Conservation (phyloP, 2,329 filamentous ascomycete genomes). For the Neonectria neomacrospora region DNA sequence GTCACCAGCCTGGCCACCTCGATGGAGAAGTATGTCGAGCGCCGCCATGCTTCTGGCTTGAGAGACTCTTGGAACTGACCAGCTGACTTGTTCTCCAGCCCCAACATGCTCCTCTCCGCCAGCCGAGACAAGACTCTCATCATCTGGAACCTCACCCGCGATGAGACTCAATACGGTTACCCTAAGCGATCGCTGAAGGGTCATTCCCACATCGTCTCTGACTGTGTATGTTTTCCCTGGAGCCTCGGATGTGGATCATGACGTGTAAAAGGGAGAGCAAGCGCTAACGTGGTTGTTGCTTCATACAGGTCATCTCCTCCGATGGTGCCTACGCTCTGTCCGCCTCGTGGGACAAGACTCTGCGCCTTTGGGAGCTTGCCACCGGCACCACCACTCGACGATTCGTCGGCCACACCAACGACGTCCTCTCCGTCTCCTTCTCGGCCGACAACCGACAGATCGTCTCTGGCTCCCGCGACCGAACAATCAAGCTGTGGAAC, state of each 20-base stretch:
- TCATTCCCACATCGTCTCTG: slow-evolving; percentile 99
- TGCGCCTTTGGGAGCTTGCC: slow-evolving; percentile 98
- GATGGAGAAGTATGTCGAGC: slow-evolving; percentile 87
- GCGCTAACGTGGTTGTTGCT: slow-evolving; percentile 39
- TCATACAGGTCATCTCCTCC: slow-evolving; percentile 90
- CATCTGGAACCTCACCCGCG: slow-evolving; percentile 99
- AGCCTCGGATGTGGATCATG: slow-evolving; percentile 8
- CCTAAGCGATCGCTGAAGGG: slow-evolving; percentile 98
- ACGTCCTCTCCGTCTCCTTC: slow-evolving; percentile 99
- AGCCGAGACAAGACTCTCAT: slow-evolving; percentile 99
- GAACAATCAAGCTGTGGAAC: slow-evolving; percentile 99
- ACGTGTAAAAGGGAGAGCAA: slow-evolving; percentile 11
- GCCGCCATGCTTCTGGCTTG: not conserved
- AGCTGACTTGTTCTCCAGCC: slow-evolving; percentile 62
- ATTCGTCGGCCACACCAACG: slow-evolving; percentile 99
- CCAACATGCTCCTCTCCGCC: slow-evolving; percentile 99
- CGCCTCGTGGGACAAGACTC: slow-evolving; percentile 99
- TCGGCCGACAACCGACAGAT: slow-evolving; percentile 99
- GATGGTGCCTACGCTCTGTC: slow-evolving; percentile 99
- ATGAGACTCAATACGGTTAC: slow-evolving; percentile 98
- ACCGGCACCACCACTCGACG: slow-evolving; percentile 96
- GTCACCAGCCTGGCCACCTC: slow-evolving; percentile 98
- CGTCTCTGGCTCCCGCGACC: slow-evolving; percentile 97
- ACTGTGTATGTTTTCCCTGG: slow-evolving; percentile 82
- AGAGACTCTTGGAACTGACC: slow-evolving; percentile 20